phyloP scores from a whole-genome alignment of 257 asterid genomes.

The Scutellaria barbata region DNA sequence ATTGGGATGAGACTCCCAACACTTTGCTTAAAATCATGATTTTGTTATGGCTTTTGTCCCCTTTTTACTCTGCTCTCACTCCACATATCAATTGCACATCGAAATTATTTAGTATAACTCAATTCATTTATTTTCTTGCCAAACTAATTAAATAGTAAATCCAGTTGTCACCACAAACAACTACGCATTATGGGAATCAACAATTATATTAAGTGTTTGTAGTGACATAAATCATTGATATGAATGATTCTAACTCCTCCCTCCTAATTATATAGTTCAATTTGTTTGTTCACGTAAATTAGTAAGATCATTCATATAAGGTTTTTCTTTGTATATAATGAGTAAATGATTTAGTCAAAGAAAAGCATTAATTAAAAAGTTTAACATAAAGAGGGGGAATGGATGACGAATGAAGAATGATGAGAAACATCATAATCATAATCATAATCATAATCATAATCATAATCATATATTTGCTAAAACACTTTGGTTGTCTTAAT shows the following conservation, averaged over 20 bases:
- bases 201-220: constrained; percentile 1
- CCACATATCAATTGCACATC: constrained; percentile 18
- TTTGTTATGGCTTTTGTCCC: constrained; percentile 33
- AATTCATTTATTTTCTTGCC: constrained; percentile 22
- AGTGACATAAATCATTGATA: not conserved
- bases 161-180: constrained; percentile 23
- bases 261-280: too few species aligned
- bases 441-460: constrained; percentile 24
- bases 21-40: constrained; percentile 38
- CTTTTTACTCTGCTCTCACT: not conserved
- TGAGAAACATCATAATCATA: constrained; percentile 6
- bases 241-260: not conserved
- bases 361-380: constrained; percentile 11
- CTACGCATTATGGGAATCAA: constrained; percentile 4
- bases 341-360: constrained; percentile 28
- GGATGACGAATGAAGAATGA: constrained; percentile 25
- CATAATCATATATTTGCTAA: constrained; percentile 3
- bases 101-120: constrained; percentile 10
- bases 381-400: constrained; percentile 37
- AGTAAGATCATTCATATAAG: too few species aligned
- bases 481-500: constrained; percentile 37
- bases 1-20: constrained; percentile 31
- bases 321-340: too few species aligned
- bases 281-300: too few species aligned
- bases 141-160: not conserved